phyloP scores from a whole-genome alignment of 129 eudicot species.

The Flaveria sonorensis region DNA sequence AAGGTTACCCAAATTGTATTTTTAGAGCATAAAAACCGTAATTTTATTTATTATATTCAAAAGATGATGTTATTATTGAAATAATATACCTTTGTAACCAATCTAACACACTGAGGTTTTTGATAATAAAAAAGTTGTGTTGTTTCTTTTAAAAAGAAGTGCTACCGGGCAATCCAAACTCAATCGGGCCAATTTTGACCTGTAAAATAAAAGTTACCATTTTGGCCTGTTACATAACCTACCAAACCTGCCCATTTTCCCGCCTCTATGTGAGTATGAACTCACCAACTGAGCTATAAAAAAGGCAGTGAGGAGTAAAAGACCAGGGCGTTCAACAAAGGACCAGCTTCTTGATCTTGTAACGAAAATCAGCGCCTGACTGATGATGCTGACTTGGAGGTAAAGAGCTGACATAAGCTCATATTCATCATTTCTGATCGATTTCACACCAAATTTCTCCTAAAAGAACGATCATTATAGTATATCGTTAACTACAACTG shows the following conservation, averaged over 20 bases:
- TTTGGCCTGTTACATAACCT: not conserved
- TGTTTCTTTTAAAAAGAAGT: not conserved
- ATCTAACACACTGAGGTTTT: not conserved
- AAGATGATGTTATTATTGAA: not conserved
- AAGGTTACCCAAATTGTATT: not conserved
- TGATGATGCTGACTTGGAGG: conserved; percentile 89
- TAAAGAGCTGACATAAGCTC: conserved; percentile 82
- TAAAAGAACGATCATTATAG: conserved; percentile 27
- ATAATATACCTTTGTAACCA: not conserved
- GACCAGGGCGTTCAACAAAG: conserved; percentile 79
- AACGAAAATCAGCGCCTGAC: conserved; percentile 92
- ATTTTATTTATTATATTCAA: not conserved
- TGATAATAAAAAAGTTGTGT: not conserved
- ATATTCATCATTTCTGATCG: conserved; percentile 36
- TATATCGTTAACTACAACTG: not conserved
- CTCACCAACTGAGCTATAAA: conserved; percentile 75
- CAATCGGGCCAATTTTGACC: not conserved
- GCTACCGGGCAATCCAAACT: not conserved
- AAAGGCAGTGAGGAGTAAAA: conserved; percentile 64
- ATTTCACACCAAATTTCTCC: conserved; percentile 62
- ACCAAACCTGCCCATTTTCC: not conserved
- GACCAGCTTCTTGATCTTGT: conserved; percentile 94
- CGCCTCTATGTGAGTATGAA: not conserved
- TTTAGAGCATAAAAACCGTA: not conserved
- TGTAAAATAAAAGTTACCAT: not conserved